Base-by-base conservation (phyloP, 441 rosid species). In the Dalechampia spathulata region DNA sequence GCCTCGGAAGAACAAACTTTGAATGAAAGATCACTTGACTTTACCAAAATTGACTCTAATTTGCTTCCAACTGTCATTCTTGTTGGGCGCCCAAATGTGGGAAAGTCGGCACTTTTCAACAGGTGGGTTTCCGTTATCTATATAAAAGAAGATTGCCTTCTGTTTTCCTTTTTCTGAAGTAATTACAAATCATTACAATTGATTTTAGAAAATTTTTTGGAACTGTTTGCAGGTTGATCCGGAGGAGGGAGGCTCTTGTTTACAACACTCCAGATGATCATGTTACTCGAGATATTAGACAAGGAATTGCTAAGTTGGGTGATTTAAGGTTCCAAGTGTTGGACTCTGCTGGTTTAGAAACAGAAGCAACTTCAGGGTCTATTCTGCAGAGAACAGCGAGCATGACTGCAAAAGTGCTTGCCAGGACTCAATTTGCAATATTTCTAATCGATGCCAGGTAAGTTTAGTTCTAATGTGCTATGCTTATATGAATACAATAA, bases 291-390 rank as follows among this genome's bases (percentile, higher is more conserved):
- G 96, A 92, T 73, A 81, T 89, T 45, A 74, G 97, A 75, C 87
- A 92, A 67, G 99, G 97, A 49, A 58, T 92, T 70, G 99, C 99
- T 13, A 92, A 89, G 67, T 60, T 92, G 72, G 90, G 81, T 57
- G 83, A 86, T 68, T 66, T 92, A 67, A 67, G 97, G 72, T 89
- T 92, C 44, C 84, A 59, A 45, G 97, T 86, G 7, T 68, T 92
- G 76, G 96, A 92, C 65, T 92, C 99, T 19, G 97, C 97, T 67
- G 97, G 99, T 58, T 77, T 89, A 36, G 97, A 92, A 78, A 82
- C 95, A 7, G 98, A 86, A 58, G 96, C 86, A 8, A 60, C 90
- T 63, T 78, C 96, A 0, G 95, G 92, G 51, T 85, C 97, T 57
- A 88, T 92, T 72, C 87, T 89, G 9, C 80, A 80, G 50, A 80